Evolutionary conservation across 2,329 filamentous ascomycete species (phyloP).

Genomic region (Clarireedia homoeocarpa): DNA sequence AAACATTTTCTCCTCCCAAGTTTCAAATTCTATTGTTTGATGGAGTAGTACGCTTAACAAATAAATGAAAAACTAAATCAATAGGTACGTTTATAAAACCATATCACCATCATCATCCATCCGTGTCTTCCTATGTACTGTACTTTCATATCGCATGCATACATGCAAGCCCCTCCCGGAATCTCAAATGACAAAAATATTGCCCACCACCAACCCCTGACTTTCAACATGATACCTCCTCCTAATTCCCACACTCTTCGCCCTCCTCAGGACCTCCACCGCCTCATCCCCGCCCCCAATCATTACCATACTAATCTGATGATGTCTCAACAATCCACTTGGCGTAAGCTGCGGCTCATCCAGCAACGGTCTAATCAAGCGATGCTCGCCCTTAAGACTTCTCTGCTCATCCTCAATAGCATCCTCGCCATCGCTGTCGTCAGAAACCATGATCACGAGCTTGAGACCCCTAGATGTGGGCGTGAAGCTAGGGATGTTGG

Average conservation of each 20-base stretch:
- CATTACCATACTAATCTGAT: conserved; percentile 78
- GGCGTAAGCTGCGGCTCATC: conserved; percentile 56
- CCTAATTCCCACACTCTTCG: conserved; percentile 65
- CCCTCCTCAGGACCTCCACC: conserved; percentile 54
- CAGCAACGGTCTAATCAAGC: conserved; percentile 55
- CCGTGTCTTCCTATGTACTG: too few relatives aligned
- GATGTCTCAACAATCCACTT: conserved; percentile 30
- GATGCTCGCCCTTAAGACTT: conserved; percentile 30
- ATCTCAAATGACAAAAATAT: conserved; percentile 54
- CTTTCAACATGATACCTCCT: conserved; percentile 75
- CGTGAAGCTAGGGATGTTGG: conserved; percentile 73
- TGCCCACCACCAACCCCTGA: conserved; percentile 69
- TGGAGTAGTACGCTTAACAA: too few relatives aligned
- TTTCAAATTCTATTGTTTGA: too few relatives aligned
- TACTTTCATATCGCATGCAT: too few relatives aligned
- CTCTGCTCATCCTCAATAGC: conserved; percentile 24
- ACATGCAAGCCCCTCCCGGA: too few relatives aligned
- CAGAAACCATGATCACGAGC: conserved; percentile 70
- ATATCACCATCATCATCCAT: too few relatives aligned
- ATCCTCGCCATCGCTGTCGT: conserved; percentile 33
- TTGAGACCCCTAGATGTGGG: conserved; percentile 57
- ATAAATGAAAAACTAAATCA: too few relatives aligned
- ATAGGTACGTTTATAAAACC: too few relatives aligned
- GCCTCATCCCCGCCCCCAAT: conserved; percentile 62
- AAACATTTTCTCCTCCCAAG: too few relatives aligned